A percentile compares a stretch with the other conserved stretches of the same genome.
These are phyloP conservation scores for Crotalaria pallida DNA, from an alignment of 306 rosid species.

Conservation along the genomic window DNA sequence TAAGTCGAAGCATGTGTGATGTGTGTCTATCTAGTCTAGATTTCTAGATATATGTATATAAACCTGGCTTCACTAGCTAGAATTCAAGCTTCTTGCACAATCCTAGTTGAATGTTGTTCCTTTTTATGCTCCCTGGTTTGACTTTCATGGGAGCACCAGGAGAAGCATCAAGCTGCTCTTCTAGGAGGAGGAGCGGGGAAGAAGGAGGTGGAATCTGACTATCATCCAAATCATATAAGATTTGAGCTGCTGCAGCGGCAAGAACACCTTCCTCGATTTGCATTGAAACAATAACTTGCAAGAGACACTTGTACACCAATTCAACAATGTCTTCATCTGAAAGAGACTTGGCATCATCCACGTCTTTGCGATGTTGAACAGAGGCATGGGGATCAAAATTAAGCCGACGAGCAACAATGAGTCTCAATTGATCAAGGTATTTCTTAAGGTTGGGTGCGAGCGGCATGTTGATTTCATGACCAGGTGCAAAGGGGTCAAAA, in stretches of 20 bases:
- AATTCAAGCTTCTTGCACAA: constrained; percentile 77
- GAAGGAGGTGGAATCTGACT: too few species aligned
- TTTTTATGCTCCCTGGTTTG: neutral
- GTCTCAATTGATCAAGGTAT: too few species aligned
- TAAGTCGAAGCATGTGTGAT: too few species aligned
- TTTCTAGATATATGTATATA: too few species aligned
- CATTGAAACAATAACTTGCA: constrained; percentile 52
- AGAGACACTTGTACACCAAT: neutral
- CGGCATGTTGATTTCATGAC: neutral
- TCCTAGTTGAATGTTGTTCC: constrained; percentile 30
- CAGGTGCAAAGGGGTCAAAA: constrained; percentile 61
- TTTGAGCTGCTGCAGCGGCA: neutral
- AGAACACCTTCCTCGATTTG: constrained; percentile 35
- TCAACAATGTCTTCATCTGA: too few species aligned
- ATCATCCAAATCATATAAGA: too few species aligned
- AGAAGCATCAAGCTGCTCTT: constrained; percentile 48
- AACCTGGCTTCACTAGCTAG: constrained; percentile 20
- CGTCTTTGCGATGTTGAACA: too few species aligned
- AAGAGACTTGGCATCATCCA: too few species aligned
- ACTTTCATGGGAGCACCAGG: constrained; percentile 48
- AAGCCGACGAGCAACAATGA: too few species aligned
- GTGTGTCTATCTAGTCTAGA: too few species aligned
- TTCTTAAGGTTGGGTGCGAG: too few species aligned
- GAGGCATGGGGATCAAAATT: too few species aligned
- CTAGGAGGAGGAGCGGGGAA: neutral